phyloP scores from a whole-genome alignment of 768 basidiomycete genomes.

The Termitomyces sp. region DNA sequence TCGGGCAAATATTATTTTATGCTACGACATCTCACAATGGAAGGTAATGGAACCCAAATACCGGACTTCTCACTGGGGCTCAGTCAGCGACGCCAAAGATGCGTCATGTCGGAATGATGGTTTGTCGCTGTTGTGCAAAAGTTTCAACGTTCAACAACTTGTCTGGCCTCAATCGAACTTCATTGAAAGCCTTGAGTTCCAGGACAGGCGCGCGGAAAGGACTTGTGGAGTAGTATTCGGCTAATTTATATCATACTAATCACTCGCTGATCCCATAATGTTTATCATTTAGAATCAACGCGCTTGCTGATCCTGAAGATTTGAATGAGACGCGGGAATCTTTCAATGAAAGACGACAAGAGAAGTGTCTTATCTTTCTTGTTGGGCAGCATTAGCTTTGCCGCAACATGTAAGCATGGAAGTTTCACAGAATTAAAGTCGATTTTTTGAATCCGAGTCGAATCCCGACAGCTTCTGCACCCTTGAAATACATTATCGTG shows the following conservation, averaged over 20 bases:
- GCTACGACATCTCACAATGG: too few relatives aligned
- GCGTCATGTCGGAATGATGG: conserved; percentile 15
- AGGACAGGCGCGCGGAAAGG: too few relatives aligned
- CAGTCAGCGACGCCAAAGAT: neutral
- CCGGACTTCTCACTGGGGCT: too few relatives aligned
- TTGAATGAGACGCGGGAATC: neutral
- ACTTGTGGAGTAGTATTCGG: too few relatives aligned
- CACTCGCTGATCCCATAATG: neutral
- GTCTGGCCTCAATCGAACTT: too few relatives aligned
- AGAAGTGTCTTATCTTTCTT: neutral
- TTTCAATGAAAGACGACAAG: neutral
- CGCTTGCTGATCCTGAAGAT: neutral
- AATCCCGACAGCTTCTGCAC: neutral
- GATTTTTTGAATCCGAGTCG: neutral
- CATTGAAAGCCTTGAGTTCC: neutral
- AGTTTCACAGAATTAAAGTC: neutral
- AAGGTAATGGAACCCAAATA: too few relatives aligned
- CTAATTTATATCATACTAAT: neutral
- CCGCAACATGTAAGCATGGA: neutral
- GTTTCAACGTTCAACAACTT: neutral
- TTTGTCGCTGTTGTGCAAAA: conserved; percentile 6
- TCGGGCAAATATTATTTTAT: too few relatives aligned
- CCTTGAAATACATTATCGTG: too few relatives aligned
- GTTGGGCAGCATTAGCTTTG: neutral
- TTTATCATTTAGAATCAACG: neutral